Conservation (phyloP, 2,329 filamentous ascomycete species). For the Sphaerulina musiva region DNA sequence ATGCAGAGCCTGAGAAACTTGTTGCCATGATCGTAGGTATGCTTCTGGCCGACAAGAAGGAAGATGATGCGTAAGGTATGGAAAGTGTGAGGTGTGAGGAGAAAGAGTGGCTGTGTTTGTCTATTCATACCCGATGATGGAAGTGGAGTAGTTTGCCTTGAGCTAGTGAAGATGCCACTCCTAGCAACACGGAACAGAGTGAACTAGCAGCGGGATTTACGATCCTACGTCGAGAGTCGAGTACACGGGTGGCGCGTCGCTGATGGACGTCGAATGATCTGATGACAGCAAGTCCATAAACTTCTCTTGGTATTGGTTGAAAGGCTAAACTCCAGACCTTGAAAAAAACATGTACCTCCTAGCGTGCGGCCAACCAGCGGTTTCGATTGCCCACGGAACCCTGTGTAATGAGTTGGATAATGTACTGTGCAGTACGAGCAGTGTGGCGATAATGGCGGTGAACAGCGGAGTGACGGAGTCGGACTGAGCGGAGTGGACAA, state of each 20-base stretch:
- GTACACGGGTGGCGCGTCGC: background rate
- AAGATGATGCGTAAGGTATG: background rate
- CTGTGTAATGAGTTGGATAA: slow-evolving; percentile 8
- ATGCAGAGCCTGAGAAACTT: background rate
- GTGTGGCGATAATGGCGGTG: slow-evolving; percentile 11
- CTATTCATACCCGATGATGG: slow-evolving; percentile 1
- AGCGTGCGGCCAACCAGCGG: background rate
- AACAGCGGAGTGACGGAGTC: background rate
- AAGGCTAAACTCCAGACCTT: background rate
- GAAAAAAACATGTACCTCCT: too few species aligned
- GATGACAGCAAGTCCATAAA: background rate
- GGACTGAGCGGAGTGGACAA: background rate
- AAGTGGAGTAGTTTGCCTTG: slow-evolving; percentile 7
- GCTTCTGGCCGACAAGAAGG: background rate
- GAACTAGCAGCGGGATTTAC: slow-evolving; percentile 2
- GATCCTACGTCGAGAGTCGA: background rate
- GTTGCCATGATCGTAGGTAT: background rate
- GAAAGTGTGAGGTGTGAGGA: background rate
- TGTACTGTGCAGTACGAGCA: background rate
- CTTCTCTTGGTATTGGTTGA: slow-evolving; percentile 4
- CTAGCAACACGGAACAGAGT: slow-evolving; percentile 1
- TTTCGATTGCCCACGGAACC: slow-evolving; percentile 8
- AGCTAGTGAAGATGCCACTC: slow-evolving; percentile 9
- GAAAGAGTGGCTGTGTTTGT: background rate
- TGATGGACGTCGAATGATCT: background rate